These are phyloP conservation scores for Diaporthe sp. DNA, from an alignment of 2,329 filamentous ascomycete species.

Conservation along the genomic window DNA sequence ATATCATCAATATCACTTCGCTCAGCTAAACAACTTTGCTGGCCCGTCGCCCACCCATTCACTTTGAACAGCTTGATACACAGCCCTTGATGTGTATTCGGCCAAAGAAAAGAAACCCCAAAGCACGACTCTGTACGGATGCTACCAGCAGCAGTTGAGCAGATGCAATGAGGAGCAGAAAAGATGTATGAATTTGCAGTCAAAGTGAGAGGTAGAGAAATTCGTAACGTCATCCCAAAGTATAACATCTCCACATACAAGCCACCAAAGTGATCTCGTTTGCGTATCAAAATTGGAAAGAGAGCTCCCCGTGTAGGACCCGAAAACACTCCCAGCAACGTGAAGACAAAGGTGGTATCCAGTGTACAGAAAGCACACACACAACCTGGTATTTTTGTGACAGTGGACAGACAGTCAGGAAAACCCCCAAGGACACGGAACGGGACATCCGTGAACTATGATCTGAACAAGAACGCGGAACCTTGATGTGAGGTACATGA, in stretches of 20 bases:
- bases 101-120: neutral
- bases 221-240: constrained; percentile 41
- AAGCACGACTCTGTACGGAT: neutral
- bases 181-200: constrained; percentile 30
- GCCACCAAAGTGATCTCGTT: constrained; percentile 22
- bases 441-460: constrained; percentile 39
- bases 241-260: constrained; percentile 32
- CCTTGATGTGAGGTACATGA: constrained; percentile 26
- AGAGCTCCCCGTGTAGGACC: constrained; percentile 42
- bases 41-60: neutral
- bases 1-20: neutral
- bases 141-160: constrained; percentile 16
- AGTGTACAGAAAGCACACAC: constrained; percentile 45
- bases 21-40: constrained; percentile 3
- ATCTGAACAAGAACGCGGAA: constrained; percentile 24
- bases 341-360: constrained; percentile 48
- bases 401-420: constrained; percentile 29
- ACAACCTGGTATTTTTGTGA: constrained; percentile 43
- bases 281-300: constrained; percentile 38
- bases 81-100: neutral
- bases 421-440: constrained; percentile 35
- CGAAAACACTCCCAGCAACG: constrained; percentile 44
- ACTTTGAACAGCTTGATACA: neutral
- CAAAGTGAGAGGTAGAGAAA: constrained; percentile 38
- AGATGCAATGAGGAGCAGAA: constrained; percentile 2